phyloP scores from a whole-genome alignment of 1,139 yeast genomes.

The Lodderomyces margitis region DNA sequence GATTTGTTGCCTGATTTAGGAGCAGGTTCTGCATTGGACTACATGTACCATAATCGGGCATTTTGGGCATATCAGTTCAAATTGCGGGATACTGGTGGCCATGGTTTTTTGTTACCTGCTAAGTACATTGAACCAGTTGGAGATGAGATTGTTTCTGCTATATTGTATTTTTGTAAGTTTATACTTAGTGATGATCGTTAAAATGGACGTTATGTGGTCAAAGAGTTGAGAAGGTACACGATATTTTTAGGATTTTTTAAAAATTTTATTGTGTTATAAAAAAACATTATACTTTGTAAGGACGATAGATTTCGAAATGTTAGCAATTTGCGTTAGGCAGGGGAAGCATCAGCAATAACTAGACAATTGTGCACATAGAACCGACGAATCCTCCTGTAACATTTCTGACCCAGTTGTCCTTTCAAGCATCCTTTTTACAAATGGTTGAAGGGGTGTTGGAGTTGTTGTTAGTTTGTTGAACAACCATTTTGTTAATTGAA shows the following conservation, averaged over 20 bases:
- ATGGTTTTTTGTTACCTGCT: slow-evolving; percentile 78
- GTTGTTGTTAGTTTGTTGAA: slow-evolving; percentile 8
- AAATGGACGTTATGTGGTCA: neutral
- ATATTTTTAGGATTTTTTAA: neutral
- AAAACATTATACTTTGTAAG: neutral
- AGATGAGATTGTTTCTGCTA: slow-evolving; percentile 64
- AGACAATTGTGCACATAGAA: slow-evolving; percentile 4
- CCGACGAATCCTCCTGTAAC: slow-evolving; percentile 4
- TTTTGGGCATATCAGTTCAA: slow-evolving; percentile 84
- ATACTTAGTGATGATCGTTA: slow-evolving; percentile 41
- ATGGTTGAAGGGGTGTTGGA: neutral
- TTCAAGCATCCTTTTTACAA: slow-evolving; percentile 3
- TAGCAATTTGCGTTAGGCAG: neutral
- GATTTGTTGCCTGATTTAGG: slow-evolving; percentile 74
- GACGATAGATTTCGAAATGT: neutral
- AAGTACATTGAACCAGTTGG: slow-evolving; percentile 76
- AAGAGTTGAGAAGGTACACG: neutral
- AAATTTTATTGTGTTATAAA: neutral
- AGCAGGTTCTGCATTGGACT: slow-evolving; percentile 79
- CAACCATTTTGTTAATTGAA: slow-evolving; percentile 5
- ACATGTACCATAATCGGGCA: slow-evolving; percentile 79
- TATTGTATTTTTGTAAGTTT: slow-evolving; percentile 68
- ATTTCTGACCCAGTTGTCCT: slow-evolving; percentile 4
- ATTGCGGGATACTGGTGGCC: slow-evolving; percentile 78
- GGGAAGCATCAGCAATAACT: neutral